Percentiles rank a stretch among this genome's conserved stretches.
phyloP scores from a whole-genome alignment of 1,139 yeast species.

The Geotrichum bryndzae region DNA sequence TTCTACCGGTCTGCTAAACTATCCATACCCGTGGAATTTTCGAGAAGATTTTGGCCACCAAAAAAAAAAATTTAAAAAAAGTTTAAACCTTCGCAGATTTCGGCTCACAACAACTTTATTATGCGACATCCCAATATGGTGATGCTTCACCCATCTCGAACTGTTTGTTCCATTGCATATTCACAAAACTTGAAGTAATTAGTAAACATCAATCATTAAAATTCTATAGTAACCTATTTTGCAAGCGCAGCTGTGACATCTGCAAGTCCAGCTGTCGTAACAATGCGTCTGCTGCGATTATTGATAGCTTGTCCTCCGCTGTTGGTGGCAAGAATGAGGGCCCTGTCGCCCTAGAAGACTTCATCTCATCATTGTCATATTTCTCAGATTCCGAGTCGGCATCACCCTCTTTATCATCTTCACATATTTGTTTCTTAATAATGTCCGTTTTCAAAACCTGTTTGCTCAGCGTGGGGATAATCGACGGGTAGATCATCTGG shows the following conservation, averaged over 20 bases:
- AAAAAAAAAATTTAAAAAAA: not conserved
- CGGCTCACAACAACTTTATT: not conserved
- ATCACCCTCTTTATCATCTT: not conserved
- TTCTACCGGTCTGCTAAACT: not conserved
- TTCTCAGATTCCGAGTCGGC: conserved; percentile 3
- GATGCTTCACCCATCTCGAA: not conserved
- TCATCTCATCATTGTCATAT: conserved; percentile 16
- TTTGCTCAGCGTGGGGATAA: conserved; percentile 25
- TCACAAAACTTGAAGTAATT: not conserved
- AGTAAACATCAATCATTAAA: not conserved
- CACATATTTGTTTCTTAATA: not conserved
- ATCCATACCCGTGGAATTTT: conserved; percentile 12
- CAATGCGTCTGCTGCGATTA: conserved; percentile 29
- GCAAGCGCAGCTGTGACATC: conserved; percentile 21
- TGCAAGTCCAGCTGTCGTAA: conserved; percentile 28
- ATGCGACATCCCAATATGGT: not conserved
- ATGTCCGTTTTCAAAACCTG: not conserved
- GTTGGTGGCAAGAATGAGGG: not conserved
- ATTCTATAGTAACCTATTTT: not conserved
- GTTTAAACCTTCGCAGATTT: not conserved
- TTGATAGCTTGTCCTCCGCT: conserved; percentile 19
- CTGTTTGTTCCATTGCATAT: not conserved
- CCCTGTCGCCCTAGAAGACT: conserved; percentile 20
- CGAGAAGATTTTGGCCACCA: conserved; percentile 8
- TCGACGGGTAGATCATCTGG: conserved; percentile 25